Evolutionary conservation across 2,329 filamentous ascomycete species (phyloP), one percentile per base, ranked within the genome.

Genomic region (Venturia asperata): DNA sequence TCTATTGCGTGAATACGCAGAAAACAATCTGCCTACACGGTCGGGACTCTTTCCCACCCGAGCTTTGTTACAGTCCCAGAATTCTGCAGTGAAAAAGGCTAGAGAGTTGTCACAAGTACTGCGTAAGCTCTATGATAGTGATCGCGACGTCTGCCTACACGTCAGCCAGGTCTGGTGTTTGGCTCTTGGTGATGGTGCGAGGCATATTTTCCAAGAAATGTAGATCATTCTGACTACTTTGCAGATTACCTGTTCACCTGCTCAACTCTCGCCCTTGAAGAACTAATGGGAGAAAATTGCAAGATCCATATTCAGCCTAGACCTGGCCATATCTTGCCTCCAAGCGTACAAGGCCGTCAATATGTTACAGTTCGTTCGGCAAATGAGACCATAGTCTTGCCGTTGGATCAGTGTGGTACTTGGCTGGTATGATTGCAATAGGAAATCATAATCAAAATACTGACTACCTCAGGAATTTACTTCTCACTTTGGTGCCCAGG

Each of bases 1-100:
- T 58, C 15, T 37, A 4, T 37, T 58, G 52, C 52, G 52, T 17
- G 52, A 58, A 37, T 58, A 37, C 9, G 52, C 52, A 37, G 52
- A 58, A 37, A 58, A 58, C 15, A 37, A 37, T 58, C 19, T 58
- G 10, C 21, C 52, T 15, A 17, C 30, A 37, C 15, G 52, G 30
- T 58, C 52, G 19, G 52, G 30, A 10, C 52, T 58, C 9, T 58
- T 58, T 37, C 52, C 52, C 13, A 37, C 52, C 17, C 52, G 30
- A 58, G 52, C 52, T 34, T 37, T 58, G 30, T n/a, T 58, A 58
- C 52, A 58, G 37, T 58, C 52, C 17, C 52, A 58, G n/a, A 58
- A 37, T 37, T 58, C 52, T 19, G 52, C 52, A 3, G 30, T 58
- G 15, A 58, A 58, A 37, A 58, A 37, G 15, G 52, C 52, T 21